Percentiles rank a stretch among this genome's conserved stretches.
phyloP scores from a whole-genome alignment of 345 rosid genomes.

The Rhizophora apiculata region DNA sequence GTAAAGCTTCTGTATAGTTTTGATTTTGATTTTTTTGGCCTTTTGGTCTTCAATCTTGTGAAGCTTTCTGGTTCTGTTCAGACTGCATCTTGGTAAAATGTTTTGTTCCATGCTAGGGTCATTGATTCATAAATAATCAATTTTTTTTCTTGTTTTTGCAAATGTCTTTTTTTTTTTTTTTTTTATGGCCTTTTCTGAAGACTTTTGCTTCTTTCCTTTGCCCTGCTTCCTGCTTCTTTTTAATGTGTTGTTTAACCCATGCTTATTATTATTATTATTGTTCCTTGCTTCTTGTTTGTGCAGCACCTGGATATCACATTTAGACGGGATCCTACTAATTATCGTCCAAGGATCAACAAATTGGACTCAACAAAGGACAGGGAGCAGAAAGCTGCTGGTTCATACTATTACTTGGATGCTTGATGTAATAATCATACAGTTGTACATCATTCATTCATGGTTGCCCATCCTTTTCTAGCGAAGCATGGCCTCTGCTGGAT shows the following conservation, averaged over 20 bases:
- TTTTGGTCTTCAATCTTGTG: background rate
- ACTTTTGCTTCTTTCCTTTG: background rate
- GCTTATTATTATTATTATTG: background rate
- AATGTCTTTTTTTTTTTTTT: background rate
- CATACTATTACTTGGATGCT: constrained; percentile 89
- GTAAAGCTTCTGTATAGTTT: background rate
- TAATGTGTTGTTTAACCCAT: background rate
- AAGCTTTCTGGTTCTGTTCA: too few relatives aligned
- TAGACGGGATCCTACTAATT: constrained; percentile 92
- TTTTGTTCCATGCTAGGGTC: background rate
- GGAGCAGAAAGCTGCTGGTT: constrained; percentile 93
- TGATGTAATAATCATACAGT: constrained; percentile 17
- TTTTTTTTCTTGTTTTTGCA: background rate
- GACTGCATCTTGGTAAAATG: background rate
- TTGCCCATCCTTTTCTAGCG: background rate
- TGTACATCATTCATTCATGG: background rate
- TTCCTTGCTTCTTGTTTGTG: constrained; percentile 1
- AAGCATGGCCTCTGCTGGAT: background rate
- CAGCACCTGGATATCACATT: constrained; percentile 95
- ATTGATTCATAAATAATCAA: background rate
- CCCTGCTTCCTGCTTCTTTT: background rate
- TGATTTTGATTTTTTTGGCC: background rate
- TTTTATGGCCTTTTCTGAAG: background rate
- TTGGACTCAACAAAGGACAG: constrained; percentile 92
- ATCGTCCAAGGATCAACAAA: constrained; percentile 92